Evolutionary conservation across 1,139 yeast species (phyloP).

Genomic region (Chernovozyma sophiae-reginae): DNA sequence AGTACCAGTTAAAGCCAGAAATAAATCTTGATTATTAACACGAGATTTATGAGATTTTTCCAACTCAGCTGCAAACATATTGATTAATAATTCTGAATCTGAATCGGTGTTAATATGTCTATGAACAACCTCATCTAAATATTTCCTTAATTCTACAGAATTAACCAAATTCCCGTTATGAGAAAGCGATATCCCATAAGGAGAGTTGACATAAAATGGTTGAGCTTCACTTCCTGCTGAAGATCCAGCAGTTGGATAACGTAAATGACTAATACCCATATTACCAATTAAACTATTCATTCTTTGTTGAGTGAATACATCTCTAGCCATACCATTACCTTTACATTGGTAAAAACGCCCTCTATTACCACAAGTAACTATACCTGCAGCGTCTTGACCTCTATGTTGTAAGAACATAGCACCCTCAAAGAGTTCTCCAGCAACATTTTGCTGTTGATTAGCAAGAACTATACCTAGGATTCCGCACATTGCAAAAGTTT

Average conservation of each 20-base stretch:
- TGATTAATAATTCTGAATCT: conserved; percentile 85
- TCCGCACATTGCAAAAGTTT: conserved; percentile 75
- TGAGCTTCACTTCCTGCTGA: conserved; percentile 97
- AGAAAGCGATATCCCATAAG: conserved; percentile 85
- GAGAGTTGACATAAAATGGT: conserved; percentile 96
- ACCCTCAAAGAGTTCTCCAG: conserved; percentile 89
- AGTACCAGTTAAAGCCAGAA: conserved; percentile 80
- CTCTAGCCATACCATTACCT: conserved; percentile 99
- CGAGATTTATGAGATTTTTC: conserved; percentile 91
- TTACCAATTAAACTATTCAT: conserved; percentile 81
- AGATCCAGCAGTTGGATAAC: conserved; percentile 99
- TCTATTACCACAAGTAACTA: conserved; percentile 89
- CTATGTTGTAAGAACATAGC: conserved; percentile 93
- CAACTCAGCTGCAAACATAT: conserved; percentile 86
- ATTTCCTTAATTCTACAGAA: conserved; percentile 68
- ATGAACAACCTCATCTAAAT: conserved; percentile 90
- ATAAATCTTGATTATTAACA: conserved; percentile 86
- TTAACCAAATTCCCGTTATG: conserved; percentile 96
- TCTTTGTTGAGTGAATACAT: conserved; percentile 84
- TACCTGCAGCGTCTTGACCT: conserved; percentile 99
- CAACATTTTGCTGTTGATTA: conserved; percentile 67
- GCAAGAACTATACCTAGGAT: conserved; percentile 84
- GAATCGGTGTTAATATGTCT: conserved; percentile 97
- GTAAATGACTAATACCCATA: conserved; percentile 91
- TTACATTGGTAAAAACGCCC: conserved; percentile 96